Conservation (phyloP, 2,329 filamentous ascomycete genomes). For the Colletotrichum graminicola region DNA sequence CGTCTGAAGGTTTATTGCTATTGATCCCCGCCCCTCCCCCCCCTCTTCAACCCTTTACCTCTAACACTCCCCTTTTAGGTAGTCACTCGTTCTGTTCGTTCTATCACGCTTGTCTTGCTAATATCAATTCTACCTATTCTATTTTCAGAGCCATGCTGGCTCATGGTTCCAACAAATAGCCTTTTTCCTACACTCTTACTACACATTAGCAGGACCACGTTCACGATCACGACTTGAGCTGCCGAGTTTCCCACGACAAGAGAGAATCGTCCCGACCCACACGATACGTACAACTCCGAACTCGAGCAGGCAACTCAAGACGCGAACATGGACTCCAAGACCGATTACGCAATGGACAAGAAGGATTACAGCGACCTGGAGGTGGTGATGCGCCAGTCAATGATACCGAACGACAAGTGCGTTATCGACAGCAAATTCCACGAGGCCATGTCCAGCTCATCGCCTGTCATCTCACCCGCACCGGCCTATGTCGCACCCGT, state of each 20-base stretch:
- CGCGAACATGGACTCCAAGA: background rate
- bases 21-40: background rate
- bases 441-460: background rate
- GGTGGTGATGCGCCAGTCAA: slow-evolving; percentile 11
- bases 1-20: background rate
- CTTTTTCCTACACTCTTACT: background rate
- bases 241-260: background rate
- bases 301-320: background rate
- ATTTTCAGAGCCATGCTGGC: slow-evolving; percentile 19
- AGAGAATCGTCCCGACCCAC: background rate
- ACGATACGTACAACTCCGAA: background rate
- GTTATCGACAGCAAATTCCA: background rate
- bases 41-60: background rate
- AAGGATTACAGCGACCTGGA: slow-evolving; percentile 15
- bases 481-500: background rate
- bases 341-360: background rate
- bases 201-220: background rate
- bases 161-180: slow-evolving; percentile 9
- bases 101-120: background rate
- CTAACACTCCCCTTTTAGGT: background rate
- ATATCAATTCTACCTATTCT: background rate
- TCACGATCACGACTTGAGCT: background rate
- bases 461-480: background rate
- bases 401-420: slow-evolving; percentile 3
- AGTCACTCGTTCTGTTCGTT: background rate